A percentile compares a stretch with the other conserved stretches of the same genome.
Conservation (phyloP, 495 filamentous ascomycete species). For the Talaromyces wortmannii region DNA sequence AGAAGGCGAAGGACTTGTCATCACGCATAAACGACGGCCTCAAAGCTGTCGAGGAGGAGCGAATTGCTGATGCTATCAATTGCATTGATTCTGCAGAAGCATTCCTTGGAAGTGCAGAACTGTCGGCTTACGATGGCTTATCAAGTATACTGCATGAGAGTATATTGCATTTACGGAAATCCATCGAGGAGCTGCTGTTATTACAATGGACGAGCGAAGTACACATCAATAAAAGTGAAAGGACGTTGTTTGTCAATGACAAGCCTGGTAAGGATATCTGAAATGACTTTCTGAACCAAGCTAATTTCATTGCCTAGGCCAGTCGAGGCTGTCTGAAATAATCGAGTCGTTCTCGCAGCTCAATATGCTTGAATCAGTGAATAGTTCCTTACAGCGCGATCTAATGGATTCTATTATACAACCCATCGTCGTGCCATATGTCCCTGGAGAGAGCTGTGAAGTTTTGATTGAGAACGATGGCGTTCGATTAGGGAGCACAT, state of each 20-base stretch:
- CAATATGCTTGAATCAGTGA: conserved; percentile 23
- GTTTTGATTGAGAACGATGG: conserved; percentile 21
- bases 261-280: background rate
- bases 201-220: conserved; percentile 30
- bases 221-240: background rate
- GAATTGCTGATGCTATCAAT: conserved; percentile 49
- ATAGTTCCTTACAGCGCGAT: conserved; percentile 27
- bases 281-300: background rate
- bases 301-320: background rate
- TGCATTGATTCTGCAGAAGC: conserved; percentile 50
- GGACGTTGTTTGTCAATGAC: background rate
- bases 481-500: conserved; percentile 23
- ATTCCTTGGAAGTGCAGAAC: conserved; percentile 19
- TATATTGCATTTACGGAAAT: conserved; percentile 19
- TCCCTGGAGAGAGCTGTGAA: conserved; percentile 18
- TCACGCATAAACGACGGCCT: conserved; percentile 36
- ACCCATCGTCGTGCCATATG: conserved; percentile 22
- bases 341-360: conserved; percentile 22
- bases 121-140: conserved; percentile 32
- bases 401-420: conserved; percentile 23
- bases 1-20: conserved; percentile 43
- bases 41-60: conserved; percentile 36
- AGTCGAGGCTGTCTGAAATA: background rate
- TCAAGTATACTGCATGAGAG: conserved; percentile 27
- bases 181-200: conserved; percentile 24